Conservation (phyloP, 768 basidiomycete genomes). For the Phanerodontia chrysosporium region DNA sequence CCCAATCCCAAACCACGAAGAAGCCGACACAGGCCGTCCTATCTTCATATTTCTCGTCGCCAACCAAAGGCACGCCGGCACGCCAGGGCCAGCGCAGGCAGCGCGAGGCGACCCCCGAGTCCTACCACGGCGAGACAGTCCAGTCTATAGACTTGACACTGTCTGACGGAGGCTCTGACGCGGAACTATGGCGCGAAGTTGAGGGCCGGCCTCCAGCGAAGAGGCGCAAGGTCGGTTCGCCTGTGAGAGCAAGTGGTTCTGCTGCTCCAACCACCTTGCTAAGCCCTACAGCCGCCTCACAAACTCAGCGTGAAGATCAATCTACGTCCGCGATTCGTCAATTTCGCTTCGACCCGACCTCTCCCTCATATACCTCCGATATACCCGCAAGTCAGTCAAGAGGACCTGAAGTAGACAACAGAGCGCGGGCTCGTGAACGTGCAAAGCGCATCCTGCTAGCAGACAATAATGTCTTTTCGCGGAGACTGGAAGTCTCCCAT, state of each 20-base stretch:
- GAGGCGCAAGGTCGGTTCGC: neutral
- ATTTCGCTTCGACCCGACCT: slow-evolving; percentile 41
- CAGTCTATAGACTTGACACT: neutral
- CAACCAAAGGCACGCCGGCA: neutral
- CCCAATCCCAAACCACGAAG: neutral
- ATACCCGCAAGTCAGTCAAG: neutral
- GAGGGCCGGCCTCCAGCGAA: slow-evolving; percentile 2
- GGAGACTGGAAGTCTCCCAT: slow-evolving; percentile 18
- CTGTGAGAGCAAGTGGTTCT: neutral
- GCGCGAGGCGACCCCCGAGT: neutral
- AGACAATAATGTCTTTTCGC: slow-evolving; percentile 36
- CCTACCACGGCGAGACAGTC: neutral
- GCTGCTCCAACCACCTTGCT: neutral
- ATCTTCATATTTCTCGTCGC: slow-evolving; percentile 38
- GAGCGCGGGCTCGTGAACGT: slow-evolving; percentile 29
- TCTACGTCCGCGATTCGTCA: slow-evolving; percentile 27
- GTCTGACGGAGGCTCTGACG: neutral
- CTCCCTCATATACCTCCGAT: neutral
- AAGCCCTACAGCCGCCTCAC: neutral
- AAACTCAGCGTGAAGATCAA: neutral
- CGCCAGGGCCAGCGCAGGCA: neutral
- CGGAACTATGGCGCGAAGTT: neutral
- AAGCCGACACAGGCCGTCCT: slow-evolving; percentile 31
- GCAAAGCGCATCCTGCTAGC: slow-evolving; percentile 49
- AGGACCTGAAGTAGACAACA: slow-evolving; percentile 20